phyloP scores from a whole-genome alignment of 352 stramenopile genomes.

The Globisporangium carolinianum region DNA sequence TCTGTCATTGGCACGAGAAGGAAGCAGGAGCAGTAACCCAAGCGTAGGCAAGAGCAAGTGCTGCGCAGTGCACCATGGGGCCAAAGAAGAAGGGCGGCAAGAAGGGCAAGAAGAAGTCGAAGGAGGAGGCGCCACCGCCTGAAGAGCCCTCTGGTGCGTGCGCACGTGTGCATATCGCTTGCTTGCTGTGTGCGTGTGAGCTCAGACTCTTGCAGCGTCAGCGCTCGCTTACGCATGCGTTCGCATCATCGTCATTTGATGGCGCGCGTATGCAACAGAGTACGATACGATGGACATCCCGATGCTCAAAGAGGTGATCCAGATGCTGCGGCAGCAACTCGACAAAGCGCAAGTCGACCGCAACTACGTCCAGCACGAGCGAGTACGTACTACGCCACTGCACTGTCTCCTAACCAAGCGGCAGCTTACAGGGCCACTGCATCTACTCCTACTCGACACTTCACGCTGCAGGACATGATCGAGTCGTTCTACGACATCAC shows the following conservation, averaged over 20 bases:
- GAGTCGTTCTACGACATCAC: slow-evolving; percentile 94
- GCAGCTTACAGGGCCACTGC: too few relatives aligned
- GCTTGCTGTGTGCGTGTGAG: not conserved
- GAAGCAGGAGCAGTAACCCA: not conserved
- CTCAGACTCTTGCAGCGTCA: not conserved
- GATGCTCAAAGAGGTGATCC: slow-evolving; percentile 91
- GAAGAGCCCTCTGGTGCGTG: slow-evolving; percentile 66
- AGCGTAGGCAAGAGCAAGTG: not conserved
- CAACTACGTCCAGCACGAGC: slow-evolving; percentile 94
- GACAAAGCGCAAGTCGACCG: slow-evolving; percentile 88
- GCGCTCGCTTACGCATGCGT: not conserved
- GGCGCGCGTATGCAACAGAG: slow-evolving; percentile 29
- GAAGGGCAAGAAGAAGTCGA: slow-evolving; percentile 65
- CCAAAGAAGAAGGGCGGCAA: slow-evolving; percentile 67
- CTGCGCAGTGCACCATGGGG: slow-evolving; percentile 23
- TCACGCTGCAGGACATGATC: slow-evolving; percentile 84
- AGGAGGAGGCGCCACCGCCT: slow-evolving; percentile 51
- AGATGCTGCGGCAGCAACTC: slow-evolving; percentile 89
- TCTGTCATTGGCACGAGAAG: not conserved
- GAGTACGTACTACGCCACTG: slow-evolving; percentile 23
- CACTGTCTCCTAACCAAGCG: not conserved
- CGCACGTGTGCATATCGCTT: not conserved
- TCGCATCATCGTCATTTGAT: not conserved
- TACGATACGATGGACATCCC: slow-evolving; percentile 91
- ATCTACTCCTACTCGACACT: not conserved